Percentiles rank a stretch among this genome's conserved stretches.
Conservation (phyloP, 805 yeast genomes). For the Ogataea pini region DNA sequence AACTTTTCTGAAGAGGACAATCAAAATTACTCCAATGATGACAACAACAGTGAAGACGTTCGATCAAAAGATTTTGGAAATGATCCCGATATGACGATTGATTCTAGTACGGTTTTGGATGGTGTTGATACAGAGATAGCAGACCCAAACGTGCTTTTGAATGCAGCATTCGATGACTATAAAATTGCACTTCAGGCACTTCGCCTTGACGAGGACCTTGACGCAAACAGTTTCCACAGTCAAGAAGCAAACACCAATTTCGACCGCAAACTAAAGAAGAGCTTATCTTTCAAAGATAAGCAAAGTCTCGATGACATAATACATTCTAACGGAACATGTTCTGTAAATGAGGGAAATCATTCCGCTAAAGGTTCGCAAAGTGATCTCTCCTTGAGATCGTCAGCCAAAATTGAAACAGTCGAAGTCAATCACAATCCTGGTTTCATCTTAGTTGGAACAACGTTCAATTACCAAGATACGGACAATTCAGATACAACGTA, state of each 20-base stretch:
- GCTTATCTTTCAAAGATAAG: constrained; percentile 17
- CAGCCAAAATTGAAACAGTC: not conserved
- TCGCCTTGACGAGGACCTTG: constrained; percentile 11
- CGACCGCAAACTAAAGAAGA: constrained; percentile 11
- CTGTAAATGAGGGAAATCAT: not conserved
- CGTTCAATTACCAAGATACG: constrained; percentile 10
- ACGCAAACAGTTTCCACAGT: not conserved
- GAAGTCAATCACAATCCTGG: constrained; percentile 11
- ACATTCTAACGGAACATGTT: constrained; percentile 1
- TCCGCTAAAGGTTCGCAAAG: not conserved
- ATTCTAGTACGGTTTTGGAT: constrained; percentile 20
- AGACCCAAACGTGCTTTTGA: constrained; percentile 23
- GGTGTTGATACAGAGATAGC: constrained; percentile 18
- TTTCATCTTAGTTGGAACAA: constrained; percentile 17
- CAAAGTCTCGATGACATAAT: constrained; percentile 15
- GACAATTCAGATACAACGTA: constrained; percentile 1
- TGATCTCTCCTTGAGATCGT: not conserved
- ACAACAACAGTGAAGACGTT: constrained; percentile 5
- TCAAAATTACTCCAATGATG: constrained; percentile 6
- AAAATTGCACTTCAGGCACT: constrained; percentile 22
- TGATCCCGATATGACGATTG: constrained; percentile 19
- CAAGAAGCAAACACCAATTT: not conserved
- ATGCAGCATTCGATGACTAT: constrained; percentile 29
- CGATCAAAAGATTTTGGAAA: not conserved
- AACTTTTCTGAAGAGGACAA: constrained; percentile 7